phyloP scores from a whole-genome alignment of 306 rosid genomes.

The Cucurbita moschata region DNA sequence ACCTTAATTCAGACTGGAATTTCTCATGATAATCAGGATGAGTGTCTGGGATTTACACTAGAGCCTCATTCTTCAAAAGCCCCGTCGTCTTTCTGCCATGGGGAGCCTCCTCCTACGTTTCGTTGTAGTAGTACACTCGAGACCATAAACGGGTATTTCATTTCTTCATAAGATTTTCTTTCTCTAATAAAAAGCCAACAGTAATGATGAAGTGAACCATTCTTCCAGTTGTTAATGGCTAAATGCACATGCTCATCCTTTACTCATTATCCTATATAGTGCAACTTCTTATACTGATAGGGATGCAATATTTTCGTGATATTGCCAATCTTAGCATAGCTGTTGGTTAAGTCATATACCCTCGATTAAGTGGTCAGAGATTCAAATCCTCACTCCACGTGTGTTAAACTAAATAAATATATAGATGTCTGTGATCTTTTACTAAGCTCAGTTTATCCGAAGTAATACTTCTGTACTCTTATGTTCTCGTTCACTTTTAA shows the following conservation, averaged over 20 bases:
- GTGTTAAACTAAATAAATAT: no score
- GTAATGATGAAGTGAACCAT: no score
- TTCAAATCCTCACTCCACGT: no score
- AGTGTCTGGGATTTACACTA: conserved; percentile 63
- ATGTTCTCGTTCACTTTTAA: not conserved
- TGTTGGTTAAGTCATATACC: no score
- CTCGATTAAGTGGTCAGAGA: no score
- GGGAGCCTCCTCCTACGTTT: conserved; percentile 26
- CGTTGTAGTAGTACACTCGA: conserved; percentile 15
- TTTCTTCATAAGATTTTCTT: not conserved
- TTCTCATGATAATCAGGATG: conserved; percentile 45
- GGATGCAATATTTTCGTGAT: no score
- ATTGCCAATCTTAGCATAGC: no score
- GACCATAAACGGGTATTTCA: conserved; percentile 34
- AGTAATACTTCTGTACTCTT: not conserved
- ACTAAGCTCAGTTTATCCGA: not conserved
- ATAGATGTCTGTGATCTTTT: no score
- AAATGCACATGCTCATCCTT: not conserved
- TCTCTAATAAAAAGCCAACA: not conserved
- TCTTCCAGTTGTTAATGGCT: no score
- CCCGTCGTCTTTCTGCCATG: conserved; percentile 25
- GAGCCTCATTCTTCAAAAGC: conserved; percentile 51
- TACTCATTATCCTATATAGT: not conserved
- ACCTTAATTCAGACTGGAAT: conserved; percentile 77
- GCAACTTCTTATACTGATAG: no score